Evolutionary conservation across 2,329 filamentous ascomycete species (phyloP).

Genomic region (Ceratocystis eucalypticola): DNA sequence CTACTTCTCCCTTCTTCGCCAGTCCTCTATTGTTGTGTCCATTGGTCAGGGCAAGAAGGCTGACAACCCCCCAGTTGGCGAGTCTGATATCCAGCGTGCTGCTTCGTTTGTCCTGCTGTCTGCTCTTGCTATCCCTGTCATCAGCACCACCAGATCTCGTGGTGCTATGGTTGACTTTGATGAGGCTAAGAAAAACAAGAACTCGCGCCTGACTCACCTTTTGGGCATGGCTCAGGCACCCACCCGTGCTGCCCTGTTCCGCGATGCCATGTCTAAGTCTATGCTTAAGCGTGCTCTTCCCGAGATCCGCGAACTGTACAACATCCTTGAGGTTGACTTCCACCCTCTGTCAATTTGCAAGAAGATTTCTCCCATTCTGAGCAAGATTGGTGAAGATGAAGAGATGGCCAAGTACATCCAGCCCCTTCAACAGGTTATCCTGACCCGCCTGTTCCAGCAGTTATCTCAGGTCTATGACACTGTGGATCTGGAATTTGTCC

Average conservation of each 20-base stretch:
- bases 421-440: slow-evolving; percentile 94
- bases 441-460: slow-evolving; percentile 97
- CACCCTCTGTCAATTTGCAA: slow-evolving; percentile 97
- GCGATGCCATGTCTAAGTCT: slow-evolving; percentile 88
- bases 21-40: slow-evolving; percentile 71
- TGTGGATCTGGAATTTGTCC: slow-evolving; percentile 84
- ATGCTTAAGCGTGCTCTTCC: slow-evolving; percentile 83
- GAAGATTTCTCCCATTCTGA: slow-evolving; percentile 93
- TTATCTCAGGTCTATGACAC: slow-evolving; percentile 98
- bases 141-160: slow-evolving; percentile 92
- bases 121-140: slow-evolving; percentile 94
- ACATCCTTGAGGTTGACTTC: slow-evolving; percentile 98
- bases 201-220: slow-evolving; percentile 88
- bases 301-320: slow-evolving; percentile 94
- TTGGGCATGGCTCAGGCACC: slow-evolving; percentile 85
- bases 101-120: slow-evolving; percentile 93
- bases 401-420: slow-evolving; percentile 97
- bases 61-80: slow-evolving; percentile 80
- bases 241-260: slow-evolving; percentile 81
- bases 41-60: slow-evolving; percentile 81
- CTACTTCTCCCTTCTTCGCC: slow-evolving; percentile 91
- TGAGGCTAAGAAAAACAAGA: slow-evolving; percentile 97
- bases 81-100: slow-evolving; percentile 82
- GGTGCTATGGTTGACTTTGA: slow-evolving; percentile 95
- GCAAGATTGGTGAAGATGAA: slow-evolving; percentile 80